These are phyloP conservation scores for Colletotrichum tabaci DNA, from an alignment of 2,329 filamentous ascomycete species.

Conservation along the genomic window DNA sequence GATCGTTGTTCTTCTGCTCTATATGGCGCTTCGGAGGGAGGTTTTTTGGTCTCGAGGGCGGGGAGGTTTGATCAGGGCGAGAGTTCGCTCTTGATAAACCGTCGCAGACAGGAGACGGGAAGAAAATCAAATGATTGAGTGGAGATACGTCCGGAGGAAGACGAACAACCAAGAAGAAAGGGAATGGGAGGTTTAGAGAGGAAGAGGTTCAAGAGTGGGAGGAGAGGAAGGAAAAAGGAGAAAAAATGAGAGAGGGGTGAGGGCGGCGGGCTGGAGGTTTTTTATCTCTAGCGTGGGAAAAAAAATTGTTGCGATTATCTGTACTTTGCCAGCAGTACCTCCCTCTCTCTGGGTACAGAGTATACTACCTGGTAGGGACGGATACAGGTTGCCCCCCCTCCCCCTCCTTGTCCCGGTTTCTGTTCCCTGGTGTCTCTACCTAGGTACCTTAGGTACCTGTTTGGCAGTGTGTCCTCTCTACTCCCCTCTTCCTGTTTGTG, in stretches of 20 bases:
- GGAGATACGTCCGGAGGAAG: conserved; percentile 61
- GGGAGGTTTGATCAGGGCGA: conserved; percentile 33
- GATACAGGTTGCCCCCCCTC: not conserved
- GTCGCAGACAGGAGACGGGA: conserved; percentile 41
- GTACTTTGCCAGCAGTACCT: too few species aligned
- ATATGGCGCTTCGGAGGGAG: conserved; percentile 45
- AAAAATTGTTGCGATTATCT: conserved; percentile 6
- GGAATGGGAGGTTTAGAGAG: conserved; percentile 53
- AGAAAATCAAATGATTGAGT: conserved; percentile 50
- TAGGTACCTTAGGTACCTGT: not conserved
- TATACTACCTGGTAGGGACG: not conserved
- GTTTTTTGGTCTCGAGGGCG: conserved; percentile 35
- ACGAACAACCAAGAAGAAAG: conserved; percentile 52
- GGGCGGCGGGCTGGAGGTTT: conserved; percentile 50
- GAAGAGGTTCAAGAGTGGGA: conserved; percentile 48
- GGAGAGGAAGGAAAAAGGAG: conserved; percentile 28
- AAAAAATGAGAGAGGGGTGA: conserved; percentile 38
- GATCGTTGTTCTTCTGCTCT: conserved; percentile 53
- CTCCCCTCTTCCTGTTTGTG: not conserved
- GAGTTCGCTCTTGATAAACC: conserved; percentile 41
- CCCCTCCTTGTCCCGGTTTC: not conserved
- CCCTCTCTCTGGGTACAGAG: too few species aligned
- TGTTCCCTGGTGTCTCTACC: not conserved
- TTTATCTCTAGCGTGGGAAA: conserved; percentile 49
- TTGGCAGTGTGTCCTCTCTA: conserved; percentile 2